phyloP scores from a whole-genome alignment of 176 grass and related monocot genomes.

The Cenchrus americanus region DNA sequence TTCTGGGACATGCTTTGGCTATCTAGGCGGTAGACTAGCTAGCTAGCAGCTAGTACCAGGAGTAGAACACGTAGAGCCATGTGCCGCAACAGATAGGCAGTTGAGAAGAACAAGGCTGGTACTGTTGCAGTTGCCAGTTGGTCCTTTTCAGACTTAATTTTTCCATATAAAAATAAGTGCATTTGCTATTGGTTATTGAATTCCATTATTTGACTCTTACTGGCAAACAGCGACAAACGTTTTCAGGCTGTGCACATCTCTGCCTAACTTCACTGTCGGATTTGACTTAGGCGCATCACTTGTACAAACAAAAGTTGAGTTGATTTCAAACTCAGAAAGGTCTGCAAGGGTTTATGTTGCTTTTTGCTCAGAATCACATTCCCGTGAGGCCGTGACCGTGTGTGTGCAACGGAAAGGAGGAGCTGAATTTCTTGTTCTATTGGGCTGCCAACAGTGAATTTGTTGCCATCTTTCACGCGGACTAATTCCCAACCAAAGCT shows the following conservation, averaged over 20 bases:
- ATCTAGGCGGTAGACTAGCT: neutral
- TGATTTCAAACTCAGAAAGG: neutral
- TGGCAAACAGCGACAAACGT: slow-evolving; percentile 10
- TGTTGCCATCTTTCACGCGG: no score
- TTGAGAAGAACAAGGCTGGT: slow-evolving; percentile 13
- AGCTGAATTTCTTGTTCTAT: no score
- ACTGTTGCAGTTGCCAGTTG: slow-evolving; percentile 12
- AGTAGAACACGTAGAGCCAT: slow-evolving; percentile 25
- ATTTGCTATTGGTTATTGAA: neutral
- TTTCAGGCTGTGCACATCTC: neutral
- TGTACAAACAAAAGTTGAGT: neutral
- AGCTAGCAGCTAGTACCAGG: neutral
- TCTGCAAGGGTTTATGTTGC: neutral
- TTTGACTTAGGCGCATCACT: neutral
- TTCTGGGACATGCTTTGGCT: neutral
- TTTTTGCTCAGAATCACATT: no score
- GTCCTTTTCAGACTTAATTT: neutral
- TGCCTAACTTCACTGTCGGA: neutral
- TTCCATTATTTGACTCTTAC: slow-evolving; percentile 15
- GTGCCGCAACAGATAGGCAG: slow-evolving; percentile 12
- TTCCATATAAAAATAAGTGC: neutral
- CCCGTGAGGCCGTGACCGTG: no score
- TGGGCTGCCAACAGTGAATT: no score
- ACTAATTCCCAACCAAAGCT: no score
- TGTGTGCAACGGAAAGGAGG: no score